Evolutionary conservation across 179 eudicot species (phyloP).

Genomic region (Heliamphora pulchella): DNA sequence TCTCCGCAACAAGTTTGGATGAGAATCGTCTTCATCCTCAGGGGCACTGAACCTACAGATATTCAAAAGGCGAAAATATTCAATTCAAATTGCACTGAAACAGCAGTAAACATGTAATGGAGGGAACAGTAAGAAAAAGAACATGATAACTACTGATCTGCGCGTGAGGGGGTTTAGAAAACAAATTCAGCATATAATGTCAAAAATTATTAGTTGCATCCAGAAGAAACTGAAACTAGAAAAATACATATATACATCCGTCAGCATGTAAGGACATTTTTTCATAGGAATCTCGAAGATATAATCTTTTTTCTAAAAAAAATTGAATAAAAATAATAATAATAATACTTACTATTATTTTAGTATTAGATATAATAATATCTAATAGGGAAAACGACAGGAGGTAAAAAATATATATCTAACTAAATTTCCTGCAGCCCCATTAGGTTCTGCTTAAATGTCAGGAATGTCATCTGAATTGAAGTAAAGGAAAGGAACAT

Average conservation of each 20-base stretch:
- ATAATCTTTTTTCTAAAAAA: background rate
- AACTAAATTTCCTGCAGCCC: background rate
- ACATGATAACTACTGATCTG: background rate
- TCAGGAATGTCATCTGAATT: no score
- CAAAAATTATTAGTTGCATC: background rate
- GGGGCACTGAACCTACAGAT: slow-evolving; percentile 74
- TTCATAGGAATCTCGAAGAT: background rate
- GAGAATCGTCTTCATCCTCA: slow-evolving; percentile 80
- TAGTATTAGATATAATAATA: no score
- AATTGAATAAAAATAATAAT: no score
- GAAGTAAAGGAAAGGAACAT: background rate
- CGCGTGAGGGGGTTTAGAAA: background rate
- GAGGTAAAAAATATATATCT: no score
- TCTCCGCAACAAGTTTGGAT: slow-evolving; percentile 52
- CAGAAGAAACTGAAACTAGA: background rate
- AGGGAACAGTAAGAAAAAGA: no score
- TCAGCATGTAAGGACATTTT: background rate
- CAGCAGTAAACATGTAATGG: no score
- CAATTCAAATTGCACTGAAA: background rate
- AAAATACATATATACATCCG: background rate
- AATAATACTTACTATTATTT: no score
- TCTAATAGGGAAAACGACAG: background rate
- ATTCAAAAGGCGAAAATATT: slow-evolving; percentile 12
- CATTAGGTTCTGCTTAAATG: no score
- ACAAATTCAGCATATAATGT: no score